Conservation (phyloP, 2,329 filamentous ascomycete genomes). For the Phoma sp. region DNA sequence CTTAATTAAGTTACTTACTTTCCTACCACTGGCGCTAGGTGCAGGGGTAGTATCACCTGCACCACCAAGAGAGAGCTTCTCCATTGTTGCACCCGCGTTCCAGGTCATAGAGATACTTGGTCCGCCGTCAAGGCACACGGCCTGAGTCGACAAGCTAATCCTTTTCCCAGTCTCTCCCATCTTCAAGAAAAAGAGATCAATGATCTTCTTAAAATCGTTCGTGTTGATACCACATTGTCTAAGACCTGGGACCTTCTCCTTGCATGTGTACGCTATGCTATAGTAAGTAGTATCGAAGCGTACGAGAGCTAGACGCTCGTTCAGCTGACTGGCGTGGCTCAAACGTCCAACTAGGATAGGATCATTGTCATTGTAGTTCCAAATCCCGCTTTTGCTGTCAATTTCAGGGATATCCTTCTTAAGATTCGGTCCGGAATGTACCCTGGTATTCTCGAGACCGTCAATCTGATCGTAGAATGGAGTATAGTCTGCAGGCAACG, state of each 20-base stretch:
- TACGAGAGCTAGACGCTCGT: neutral
- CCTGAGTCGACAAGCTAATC: slow-evolving; percentile 1
- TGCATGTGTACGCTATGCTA: neutral
- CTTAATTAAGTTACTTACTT: neutral
- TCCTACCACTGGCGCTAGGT: neutral
- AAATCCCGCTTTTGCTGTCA: neutral
- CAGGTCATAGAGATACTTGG: slow-evolving; percentile 12
- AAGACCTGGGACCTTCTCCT: no score
- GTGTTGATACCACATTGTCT: neutral
- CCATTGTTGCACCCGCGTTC: slow-evolving; percentile 2
- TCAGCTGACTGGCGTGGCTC: neutral
- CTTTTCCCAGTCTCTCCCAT: slow-evolving; percentile 7
- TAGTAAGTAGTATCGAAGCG: neutral
- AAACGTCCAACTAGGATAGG: neutral
- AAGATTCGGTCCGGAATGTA: neutral
- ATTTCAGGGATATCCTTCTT: neutral
- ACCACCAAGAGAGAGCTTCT: slow-evolving; percentile 3
- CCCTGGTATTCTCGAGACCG: no score
- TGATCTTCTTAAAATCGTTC: slow-evolving; percentile 2
- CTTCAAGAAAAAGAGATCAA: slow-evolving; percentile 1
- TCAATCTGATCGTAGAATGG: no score
- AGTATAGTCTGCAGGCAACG: no score
- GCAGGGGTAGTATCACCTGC: neutral
- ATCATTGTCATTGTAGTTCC: neutral
- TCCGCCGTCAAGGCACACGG: slow-evolving; percentile 12